Percentiles rank a stretch among this genome's conserved stretches.
phyloP scores from a whole-genome alignment of 257 asterid genomes.

The Striga asiatica region DNA sequence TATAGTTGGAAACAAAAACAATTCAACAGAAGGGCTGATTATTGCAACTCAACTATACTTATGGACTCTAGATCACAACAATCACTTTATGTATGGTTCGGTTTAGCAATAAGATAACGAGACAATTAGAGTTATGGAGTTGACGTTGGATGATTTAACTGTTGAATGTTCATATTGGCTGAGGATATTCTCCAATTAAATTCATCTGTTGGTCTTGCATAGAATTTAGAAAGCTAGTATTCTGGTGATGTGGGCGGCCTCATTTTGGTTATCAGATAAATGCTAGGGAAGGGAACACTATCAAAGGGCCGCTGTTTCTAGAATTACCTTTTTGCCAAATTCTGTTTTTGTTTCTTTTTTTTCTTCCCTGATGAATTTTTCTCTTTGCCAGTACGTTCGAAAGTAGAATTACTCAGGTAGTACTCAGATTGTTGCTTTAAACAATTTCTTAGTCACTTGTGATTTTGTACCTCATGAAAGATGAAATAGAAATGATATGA shows the following conservation, averaged over 20 bases:
- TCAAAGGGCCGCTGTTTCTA: constrained; percentile 4
- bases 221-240: background rate
- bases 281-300: constrained; percentile 13
- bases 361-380: background rate
- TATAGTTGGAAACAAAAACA: too few species aligned
- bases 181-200: background rate
- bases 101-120: background rate
- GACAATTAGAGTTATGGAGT: background rate
- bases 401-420: too few species aligned
- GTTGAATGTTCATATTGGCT: too few species aligned
- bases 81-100: too few species aligned
- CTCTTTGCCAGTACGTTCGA: background rate
- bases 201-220: background rate
- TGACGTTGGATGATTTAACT: background rate
- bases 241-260: constrained; percentile 4
- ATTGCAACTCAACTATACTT: background rate
- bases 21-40: background rate
- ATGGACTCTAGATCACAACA: background rate
- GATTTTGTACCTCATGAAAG: background rate
- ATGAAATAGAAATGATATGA: too few species aligned
- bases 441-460: background rate
- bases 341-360: background rate
- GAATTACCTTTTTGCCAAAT: constrained; percentile 9
- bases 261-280: constrained; percentile 6
- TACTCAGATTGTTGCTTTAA: background rate